Base-by-base conservation (phyloP, 192 early-diverging fungal species). In the Dissophora ornata region DNA sequence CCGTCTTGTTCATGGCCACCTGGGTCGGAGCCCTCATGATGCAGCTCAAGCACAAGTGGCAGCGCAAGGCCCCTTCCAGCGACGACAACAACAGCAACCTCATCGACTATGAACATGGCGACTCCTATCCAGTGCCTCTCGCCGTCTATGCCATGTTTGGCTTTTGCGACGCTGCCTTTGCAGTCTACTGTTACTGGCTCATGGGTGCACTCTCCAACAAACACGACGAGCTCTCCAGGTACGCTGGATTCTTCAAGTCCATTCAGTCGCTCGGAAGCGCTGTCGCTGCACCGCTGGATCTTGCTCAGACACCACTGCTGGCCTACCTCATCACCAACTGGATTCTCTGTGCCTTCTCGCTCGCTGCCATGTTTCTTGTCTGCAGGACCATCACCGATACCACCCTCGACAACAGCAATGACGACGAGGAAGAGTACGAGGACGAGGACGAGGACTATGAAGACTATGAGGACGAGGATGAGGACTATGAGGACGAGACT, bases 181-280 rank as follows among this genome's bases (percentile, higher is more conserved):
- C 73, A n/a, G 73, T 79, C 21, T 75, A 79, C 55, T 75, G 81
- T 45, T 95, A 96, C 89, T 96, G 93, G 93, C 79, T 96, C 42
- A 89, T 96, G 69, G 95, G 94, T n/a, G 86, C 94, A 25, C 82
- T 94, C 59, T 89, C 92, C 30, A 95, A 95, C 81, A 91, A 96
- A 73, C 84, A 86, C 53, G 87, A 89, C 61, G 81, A 84, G 62
- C 83, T 89, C 54, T 85, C 92, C 18, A 86, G 90, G 30, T 94
- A 90, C 60, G 86, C 88, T 57, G 95, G 73, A 5, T 95, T 92
- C 83, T 96, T 95, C 90, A 96, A 96, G 85, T 90, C 90, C 26
- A 91, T 94, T 48, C 95, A 96, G 81, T 91, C 89, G 50, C 87
- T 89, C 55, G 91, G 87, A 16, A 85, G 79, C 51, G 92, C 90